Percentiles rank a stretch among this genome's conserved stretches.
Evolutionary conservation across 306 rosid species (phyloP).

Genomic region (Calophaca sinica): DNA sequence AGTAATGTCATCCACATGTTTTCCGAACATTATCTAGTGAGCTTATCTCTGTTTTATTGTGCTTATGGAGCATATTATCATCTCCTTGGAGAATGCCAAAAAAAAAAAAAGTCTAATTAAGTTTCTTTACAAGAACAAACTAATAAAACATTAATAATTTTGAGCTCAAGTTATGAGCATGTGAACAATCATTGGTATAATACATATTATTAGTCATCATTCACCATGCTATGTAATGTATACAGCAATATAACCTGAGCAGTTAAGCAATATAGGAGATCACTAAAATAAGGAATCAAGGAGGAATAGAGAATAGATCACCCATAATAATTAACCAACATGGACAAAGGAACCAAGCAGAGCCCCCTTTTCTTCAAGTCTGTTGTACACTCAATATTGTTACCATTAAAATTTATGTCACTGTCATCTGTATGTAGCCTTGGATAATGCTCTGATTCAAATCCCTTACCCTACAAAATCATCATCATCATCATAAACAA

Average conservation of each 20-base stretch:
- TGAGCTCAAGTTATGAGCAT: conserved; percentile 34
- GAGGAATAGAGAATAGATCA: conserved; percentile 39
- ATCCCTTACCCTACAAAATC: conserved; percentile 55
- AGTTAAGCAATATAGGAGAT: conserved; percentile 39
- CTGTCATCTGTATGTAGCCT: conserved; percentile 50
- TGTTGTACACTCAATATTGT: conserved; percentile 46
- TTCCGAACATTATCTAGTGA: conserved; percentile 13
- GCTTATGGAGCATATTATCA: background rate
- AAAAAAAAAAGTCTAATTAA: background rate
- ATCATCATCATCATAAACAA: conserved; percentile 36
- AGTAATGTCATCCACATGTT: conserved; percentile 34
- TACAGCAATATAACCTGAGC: conserved; percentile 31
- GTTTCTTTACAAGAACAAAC: conserved; percentile 32
- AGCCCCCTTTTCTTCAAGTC: conserved; percentile 74
- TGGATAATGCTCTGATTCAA: conserved; percentile 50
- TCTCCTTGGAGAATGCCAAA: conserved; percentile 30
- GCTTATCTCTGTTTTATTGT: conserved; percentile 9
- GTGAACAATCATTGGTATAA: conserved; percentile 43
- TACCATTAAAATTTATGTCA: conserved; percentile 44
- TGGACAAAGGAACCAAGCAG: conserved; percentile 83
- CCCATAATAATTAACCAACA: conserved; percentile 69
- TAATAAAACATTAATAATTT: background rate
- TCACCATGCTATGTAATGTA: conserved; percentile 40
- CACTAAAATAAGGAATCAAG: background rate
- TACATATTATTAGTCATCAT: conserved; percentile 36